Evolutionary conservation across 345 rosid genomes (phyloP).

Genomic region (Luvunga scandens): DNA sequence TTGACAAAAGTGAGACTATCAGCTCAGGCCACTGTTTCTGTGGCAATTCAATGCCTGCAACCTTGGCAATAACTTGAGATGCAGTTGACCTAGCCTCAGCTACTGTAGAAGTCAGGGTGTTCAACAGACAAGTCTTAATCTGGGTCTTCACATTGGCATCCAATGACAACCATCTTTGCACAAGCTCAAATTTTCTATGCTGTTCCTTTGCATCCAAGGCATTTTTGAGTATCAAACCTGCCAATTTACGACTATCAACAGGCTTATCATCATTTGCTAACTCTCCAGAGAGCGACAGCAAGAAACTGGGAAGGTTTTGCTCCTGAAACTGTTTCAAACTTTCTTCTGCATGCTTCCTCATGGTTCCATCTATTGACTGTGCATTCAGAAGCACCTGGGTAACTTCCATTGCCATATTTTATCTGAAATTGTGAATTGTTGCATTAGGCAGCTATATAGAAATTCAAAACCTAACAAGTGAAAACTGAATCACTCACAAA

Average conservation of each 20-base stretch:
- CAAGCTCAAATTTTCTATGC: conserved; percentile 39
- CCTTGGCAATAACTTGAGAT: conserved; percentile 39
- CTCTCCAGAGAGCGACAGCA: conserved; percentile 35
- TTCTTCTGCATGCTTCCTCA: conserved; percentile 45
- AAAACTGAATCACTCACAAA: background rate
- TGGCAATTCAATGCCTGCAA: conserved; percentile 45
- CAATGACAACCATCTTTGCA: conserved; percentile 41
- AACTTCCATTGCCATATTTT: conserved; percentile 35
- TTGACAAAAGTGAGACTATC: conserved; percentile 29
- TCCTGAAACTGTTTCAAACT: conserved; percentile 39
- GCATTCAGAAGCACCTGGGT: conserved; percentile 43
- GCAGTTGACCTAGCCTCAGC: conserved; percentile 37
- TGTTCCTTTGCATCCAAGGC: conserved; percentile 44
- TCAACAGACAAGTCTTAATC: conserved; percentile 29
- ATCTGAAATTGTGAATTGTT: conserved; percentile 15
- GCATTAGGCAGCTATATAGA: background rate
- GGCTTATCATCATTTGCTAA: conserved; percentile 41
- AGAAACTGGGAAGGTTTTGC: conserved; percentile 37
- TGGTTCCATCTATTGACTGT: conserved; percentile 40
- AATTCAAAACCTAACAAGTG: background rate
- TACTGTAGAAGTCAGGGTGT: conserved; percentile 32
- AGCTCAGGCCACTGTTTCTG: conserved; percentile 47
- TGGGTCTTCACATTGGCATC: conserved; percentile 28
- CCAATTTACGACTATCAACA: conserved; percentile 43
- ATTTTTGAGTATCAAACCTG: conserved; percentile 36